Evolutionary conservation across 2,329 filamentous ascomycete genomes (phyloP).

Genomic region (Cladosporium sp.): DNA sequence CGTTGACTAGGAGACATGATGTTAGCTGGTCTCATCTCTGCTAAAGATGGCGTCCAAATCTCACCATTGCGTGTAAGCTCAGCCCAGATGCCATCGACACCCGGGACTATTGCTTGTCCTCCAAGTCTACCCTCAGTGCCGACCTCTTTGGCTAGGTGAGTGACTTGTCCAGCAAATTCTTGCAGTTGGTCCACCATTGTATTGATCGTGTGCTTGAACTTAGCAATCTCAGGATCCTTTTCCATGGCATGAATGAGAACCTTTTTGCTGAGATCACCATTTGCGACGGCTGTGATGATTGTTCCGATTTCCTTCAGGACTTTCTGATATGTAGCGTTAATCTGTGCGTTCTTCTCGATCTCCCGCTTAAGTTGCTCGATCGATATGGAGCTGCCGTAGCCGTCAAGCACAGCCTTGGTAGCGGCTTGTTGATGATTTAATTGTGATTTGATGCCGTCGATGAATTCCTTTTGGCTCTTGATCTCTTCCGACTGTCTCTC

Average conservation of each 20-base stretch:
- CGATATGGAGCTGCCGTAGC: slow-evolving; percentile 78
- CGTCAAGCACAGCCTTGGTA: slow-evolving; percentile 76
- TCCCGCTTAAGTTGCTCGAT: slow-evolving; percentile 88
- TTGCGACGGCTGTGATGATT: slow-evolving; percentile 93
- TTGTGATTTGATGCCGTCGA: slow-evolving; percentile 79
- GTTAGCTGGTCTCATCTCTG: slow-evolving; percentile 19
- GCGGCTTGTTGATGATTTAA: slow-evolving; percentile 80
- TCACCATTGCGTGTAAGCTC: slow-evolving; percentile 68
- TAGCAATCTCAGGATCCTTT: slow-evolving; percentile 97
- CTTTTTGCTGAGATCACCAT: slow-evolving; percentile 93
- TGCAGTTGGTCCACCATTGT: slow-evolving; percentile 99
- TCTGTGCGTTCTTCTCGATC: slow-evolving; percentile 93
- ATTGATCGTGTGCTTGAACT: slow-evolving; percentile 97
- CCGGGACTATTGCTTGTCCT: slow-evolving; percentile 88
- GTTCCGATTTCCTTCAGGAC: slow-evolving; percentile 93
- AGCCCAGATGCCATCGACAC: slow-evolving; percentile 95
- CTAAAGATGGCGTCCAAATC: slow-evolving; percentile 17
- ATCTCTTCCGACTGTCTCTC: slow-evolving; percentile 92
- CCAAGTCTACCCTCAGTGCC: slow-evolving; percentile 92
- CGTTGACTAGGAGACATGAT: slow-evolving; percentile 66
- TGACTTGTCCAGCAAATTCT: slow-evolving; percentile 94
- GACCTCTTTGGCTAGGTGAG: slow-evolving; percentile 88
- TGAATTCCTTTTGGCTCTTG: slow-evolving; percentile 78
- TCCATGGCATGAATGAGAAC: slow-evolving; percentile 92
- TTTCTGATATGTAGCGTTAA: slow-evolving; percentile 98